These are phyloP conservation scores for Corinectria fuckeliana DNA, from an alignment of 2,329 filamentous ascomycete genomes.

Conservation along the genomic window DNA sequence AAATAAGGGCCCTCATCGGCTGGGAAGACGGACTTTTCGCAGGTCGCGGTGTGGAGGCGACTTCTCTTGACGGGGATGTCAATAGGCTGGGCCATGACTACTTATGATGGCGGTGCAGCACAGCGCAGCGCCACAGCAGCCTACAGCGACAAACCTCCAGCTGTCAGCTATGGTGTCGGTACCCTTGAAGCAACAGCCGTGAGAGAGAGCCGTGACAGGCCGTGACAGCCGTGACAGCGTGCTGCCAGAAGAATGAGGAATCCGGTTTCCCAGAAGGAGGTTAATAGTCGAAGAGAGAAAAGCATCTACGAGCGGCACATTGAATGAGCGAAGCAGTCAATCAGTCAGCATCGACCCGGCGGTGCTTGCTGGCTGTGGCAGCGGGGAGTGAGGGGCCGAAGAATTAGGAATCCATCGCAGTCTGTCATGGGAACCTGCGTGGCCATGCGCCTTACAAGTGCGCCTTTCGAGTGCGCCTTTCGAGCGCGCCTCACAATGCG, in stretches of 20 bases:
- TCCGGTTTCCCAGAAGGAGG: neutral
- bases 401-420: slow-evolving; percentile 19
- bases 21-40: slow-evolving; percentile 22
- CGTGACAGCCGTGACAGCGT: no score
- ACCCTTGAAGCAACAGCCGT: slow-evolving; percentile 1
- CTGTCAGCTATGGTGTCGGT: slow-evolving; percentile 6
- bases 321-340: neutral
- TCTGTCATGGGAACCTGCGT: slow-evolving; percentile 7
- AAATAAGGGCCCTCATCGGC: slow-evolving; percentile 34
- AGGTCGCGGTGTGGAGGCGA: slow-evolving; percentile 7
- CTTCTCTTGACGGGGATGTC: slow-evolving; percentile 30
- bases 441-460: neutral
- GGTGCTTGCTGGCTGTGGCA: neutral
- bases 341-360: neutral
- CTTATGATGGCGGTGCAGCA: neutral
- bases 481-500: slow-evolving; percentile 2
- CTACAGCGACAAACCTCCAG: neutral
- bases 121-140: neutral
- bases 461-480: slow-evolving; percentile 1
- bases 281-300: neutral
- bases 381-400: slow-evolving; percentile 7
- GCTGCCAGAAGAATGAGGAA: slow-evolving; percentile 16
- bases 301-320: neutral
- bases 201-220: no score
- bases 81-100: slow-evolving; percentile 33